Base-by-base conservation (phyloP, 768 basidiomycete genomes). In the Boletellus ananiceps region DNA sequence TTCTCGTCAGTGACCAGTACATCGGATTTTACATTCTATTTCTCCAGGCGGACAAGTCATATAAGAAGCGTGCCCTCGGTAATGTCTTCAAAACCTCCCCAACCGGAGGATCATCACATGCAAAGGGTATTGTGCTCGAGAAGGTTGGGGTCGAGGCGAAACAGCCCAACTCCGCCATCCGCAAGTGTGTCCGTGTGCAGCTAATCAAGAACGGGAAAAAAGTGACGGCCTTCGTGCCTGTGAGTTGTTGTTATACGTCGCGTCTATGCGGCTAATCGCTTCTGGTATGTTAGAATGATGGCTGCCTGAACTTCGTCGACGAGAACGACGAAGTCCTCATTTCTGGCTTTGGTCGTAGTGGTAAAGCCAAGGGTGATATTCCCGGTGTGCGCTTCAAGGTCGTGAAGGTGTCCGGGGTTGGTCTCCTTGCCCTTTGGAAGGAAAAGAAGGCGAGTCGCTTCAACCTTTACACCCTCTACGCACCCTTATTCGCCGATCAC, bases 201-300 rank as follows among this genome's bases (percentile, higher is more conserved):
- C 81, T 99, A 61, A 98, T 99, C 73, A 99, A 99, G 83, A 99
- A 99, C 78, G 96, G 96, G 59, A 99, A 99, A 87, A 98, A 98
- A 73, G 95, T 99, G 69, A 98, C 95, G 56, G 96, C 96, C 66
- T 99, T 99, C 86, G 96, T 98, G 35, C 95, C 95, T 55, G 91
- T 91, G 63, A 59, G 90, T 82, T 38, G 14, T 42, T 34, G 31
- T 31, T 39, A 35, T 23, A 15, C 8, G 13, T 49, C 31, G 15
- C 38, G 16, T 31, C 29, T 12, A 18, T 9, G 18, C 39, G 15
- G 5, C 45, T 65, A 18, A 54, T 48, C 40, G 15, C 23, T 40
- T 54, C 46, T 35, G 16, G 34, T 40, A 29, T 13, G 16, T 27
- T 64, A 92, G 90, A 93, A 93, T 69, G 93, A 96, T 66, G 93